These are phyloP conservation scores for Conticribra weissflogii DNA, from an alignment of 108 stramenopile species.

Conservation along the genomic window DNA sequence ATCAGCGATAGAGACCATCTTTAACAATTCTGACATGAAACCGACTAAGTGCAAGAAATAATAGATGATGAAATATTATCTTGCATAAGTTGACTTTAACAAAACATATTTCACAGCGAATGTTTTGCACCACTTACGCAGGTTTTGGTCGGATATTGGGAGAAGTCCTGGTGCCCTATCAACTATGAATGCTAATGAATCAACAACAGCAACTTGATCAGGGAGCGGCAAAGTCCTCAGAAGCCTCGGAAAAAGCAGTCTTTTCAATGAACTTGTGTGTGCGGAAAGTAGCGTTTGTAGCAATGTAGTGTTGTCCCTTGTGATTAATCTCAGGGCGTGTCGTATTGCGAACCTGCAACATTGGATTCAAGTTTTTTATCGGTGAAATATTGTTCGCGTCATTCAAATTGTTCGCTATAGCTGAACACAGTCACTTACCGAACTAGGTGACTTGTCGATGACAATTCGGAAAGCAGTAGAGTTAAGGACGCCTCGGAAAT, in stretches of 20 bases:
- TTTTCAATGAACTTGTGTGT: constrained; percentile 49
- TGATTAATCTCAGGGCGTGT: constrained; percentile 49
- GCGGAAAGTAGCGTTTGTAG: constrained; percentile 26
- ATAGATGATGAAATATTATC: too few relatives aligned
- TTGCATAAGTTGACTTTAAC: too few relatives aligned
- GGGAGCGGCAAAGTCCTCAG: constrained; percentile 75
- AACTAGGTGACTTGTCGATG: constrained; percentile 68
- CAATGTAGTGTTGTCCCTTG: constrained; percentile 21
- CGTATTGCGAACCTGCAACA: constrained; percentile 66
- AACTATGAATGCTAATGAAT: constrained; percentile 68
- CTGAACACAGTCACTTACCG: constrained; percentile 65
- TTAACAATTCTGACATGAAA: constrained; percentile 79
- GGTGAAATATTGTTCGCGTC: too few relatives aligned
- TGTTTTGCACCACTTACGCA: constrained; percentile 30
- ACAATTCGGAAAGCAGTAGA: constrained; percentile 62
- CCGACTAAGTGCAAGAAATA: constrained; percentile 41
- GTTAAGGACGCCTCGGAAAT: constrained; percentile 57
- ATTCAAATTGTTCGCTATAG: too few relatives aligned
- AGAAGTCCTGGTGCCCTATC: constrained; percentile 61
- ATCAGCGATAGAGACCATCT: constrained; percentile 87
- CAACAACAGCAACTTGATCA: constrained; percentile 77
- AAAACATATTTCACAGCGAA: too few relatives aligned
- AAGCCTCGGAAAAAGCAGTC: constrained; percentile 72
- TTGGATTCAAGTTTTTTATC: too few relatives aligned
- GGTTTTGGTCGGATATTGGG: constrained; percentile 67